phyloP scores from a whole-genome alignment of 352 stramenopile species.

The Phytophthora pseudosyringae region DNA sequence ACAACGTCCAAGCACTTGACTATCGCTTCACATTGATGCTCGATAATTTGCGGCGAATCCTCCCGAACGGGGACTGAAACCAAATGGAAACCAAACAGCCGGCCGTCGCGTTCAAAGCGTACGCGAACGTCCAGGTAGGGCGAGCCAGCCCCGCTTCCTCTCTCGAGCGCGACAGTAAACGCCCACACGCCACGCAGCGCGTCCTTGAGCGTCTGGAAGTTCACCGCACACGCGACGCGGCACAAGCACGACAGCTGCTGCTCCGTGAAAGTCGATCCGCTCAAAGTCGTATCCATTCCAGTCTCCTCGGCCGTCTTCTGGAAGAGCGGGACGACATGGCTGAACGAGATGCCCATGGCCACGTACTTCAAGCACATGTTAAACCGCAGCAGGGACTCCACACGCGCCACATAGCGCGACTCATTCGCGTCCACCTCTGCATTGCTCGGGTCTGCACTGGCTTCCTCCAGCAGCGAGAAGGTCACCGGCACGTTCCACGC shows the following conservation, averaged over 20 bases:
- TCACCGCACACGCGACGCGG: conserved; percentile 37
- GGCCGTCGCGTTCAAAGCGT: conserved; percentile 31
- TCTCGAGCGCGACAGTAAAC: conserved; percentile 31
- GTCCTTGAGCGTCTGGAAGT: conserved; percentile 40
- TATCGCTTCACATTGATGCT: conserved; percentile 24
- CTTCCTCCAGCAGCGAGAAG: conserved; percentile 21
- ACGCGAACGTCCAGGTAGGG: conserved; percentile 32
- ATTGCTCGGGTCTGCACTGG: background rate
- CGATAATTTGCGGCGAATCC: conserved; percentile 23
- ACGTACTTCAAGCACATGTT: conserved; percentile 44
- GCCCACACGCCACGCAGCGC: conserved; percentile 32
- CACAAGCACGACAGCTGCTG: conserved; percentile 34
- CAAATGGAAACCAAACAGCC: conserved; percentile 37
- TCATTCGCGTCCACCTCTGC: conserved; percentile 29
- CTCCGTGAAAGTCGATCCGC: conserved; percentile 23
- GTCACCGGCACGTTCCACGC: conserved; percentile 35
- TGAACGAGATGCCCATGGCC: conserved; percentile 35
- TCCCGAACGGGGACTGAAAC: conserved; percentile 34
- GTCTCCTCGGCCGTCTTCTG: conserved; percentile 35
- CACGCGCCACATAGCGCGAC: conserved; percentile 33
- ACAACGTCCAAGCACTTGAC: conserved; percentile 37
- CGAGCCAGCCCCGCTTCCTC: conserved; percentile 23
- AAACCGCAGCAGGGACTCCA: conserved; percentile 35
- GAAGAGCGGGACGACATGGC: conserved; percentile 29
- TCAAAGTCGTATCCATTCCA: conserved; percentile 27